phyloP scores from a whole-genome alignment of 2,329 filamentous ascomycete genomes.

The Herpotrichia juniperi region DNA sequence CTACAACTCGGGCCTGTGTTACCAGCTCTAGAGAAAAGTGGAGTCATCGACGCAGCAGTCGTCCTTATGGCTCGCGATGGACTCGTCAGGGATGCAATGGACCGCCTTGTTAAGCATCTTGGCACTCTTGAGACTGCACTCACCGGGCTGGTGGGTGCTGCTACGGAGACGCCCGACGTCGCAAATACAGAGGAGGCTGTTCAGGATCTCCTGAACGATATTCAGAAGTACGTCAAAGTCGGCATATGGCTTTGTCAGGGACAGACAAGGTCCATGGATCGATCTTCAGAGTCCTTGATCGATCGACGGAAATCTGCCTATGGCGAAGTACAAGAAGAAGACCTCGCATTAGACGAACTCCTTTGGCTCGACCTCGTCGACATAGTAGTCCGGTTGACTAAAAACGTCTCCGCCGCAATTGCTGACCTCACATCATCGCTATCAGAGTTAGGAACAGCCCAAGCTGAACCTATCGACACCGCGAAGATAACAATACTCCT shows the following conservation, averaged over 20 bases:
- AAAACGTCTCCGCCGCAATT: constrained; percentile 53
- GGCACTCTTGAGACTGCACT: constrained; percentile 79
- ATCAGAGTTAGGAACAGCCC: constrained; percentile 24
- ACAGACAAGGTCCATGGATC: constrained; percentile 68
- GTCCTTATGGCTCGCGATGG: constrained; percentile 90
- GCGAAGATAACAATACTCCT: constrained; percentile 70
- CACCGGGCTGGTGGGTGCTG: constrained; percentile 71
- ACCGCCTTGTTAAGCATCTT: constrained; percentile 80
- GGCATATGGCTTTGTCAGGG: constrained; percentile 95
- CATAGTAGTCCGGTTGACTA: constrained; percentile 61
- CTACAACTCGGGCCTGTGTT: constrained; percentile 80
- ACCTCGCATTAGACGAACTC: constrained; percentile 65
- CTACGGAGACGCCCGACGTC: constrained; percentile 61
- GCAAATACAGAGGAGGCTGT: constrained; percentile 68
- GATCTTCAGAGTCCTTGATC: constrained; percentile 47
- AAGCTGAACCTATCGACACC: constrained; percentile 54
- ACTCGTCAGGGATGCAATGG: constrained; percentile 81
- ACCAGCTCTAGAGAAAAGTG: constrained; percentile 85
- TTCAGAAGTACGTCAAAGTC: constrained; percentile 90
- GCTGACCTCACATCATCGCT: constrained; percentile 48
- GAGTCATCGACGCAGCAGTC: constrained; percentile 90
- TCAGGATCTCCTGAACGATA: constrained; percentile 73
- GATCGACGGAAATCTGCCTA: constrained; percentile 38
- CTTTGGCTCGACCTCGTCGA: constrained; percentile 72
- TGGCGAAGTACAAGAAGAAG: constrained; percentile 59